Evolutionary conservation across 805 yeast species (phyloP), one percentile per base, ranked within the genome.

Genomic region (Candida anglica): DNA sequence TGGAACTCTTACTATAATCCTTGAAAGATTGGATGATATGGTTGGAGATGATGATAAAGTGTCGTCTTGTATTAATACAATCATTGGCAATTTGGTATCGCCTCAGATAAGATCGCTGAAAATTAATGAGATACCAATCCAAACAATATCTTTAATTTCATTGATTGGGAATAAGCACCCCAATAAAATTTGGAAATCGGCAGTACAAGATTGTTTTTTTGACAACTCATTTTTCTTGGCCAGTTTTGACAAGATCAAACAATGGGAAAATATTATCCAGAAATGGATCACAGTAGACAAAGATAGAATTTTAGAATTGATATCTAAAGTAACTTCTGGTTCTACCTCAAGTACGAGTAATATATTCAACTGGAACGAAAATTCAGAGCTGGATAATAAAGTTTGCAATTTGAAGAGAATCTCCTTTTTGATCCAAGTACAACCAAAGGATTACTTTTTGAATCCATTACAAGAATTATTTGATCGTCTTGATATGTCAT

Each of bases 351-450:
- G 77, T 15, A 56, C 68, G 7, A 59, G 83, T 3, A 78, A 80
- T 15, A 63, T 84, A 4, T 86, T 86, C 57, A 79, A 74, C 23
- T 81, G 89, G 79, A 81, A 78, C 40, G 87, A 83, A 37, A 51
- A 44, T 24, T 74, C 80, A 11, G 93, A 84, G 44, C 66, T 74
- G 10, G 71, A 71, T 23, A 59, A 62, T 17, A 77, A 77, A 41
- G 58, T 69, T 2, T 60, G 63, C 40, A 74, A 78, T 28, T 50
- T 89, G 30, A 73, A 74, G 36, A 71, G 94, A 34, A 66, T 86
- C 1, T 62, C 84, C 0, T 86, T 79, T 42, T 47, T 93, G 32
- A 42, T 85, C 4, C 47, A 84, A 45, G 66, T 84, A 7, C 75
- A 79, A 30, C 81, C 83, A 0, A 63, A 63, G 11, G 87, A 86